Conservation (phyloP, 306 rosid species). For the Cyamopsis tetragonoloba region DNA sequence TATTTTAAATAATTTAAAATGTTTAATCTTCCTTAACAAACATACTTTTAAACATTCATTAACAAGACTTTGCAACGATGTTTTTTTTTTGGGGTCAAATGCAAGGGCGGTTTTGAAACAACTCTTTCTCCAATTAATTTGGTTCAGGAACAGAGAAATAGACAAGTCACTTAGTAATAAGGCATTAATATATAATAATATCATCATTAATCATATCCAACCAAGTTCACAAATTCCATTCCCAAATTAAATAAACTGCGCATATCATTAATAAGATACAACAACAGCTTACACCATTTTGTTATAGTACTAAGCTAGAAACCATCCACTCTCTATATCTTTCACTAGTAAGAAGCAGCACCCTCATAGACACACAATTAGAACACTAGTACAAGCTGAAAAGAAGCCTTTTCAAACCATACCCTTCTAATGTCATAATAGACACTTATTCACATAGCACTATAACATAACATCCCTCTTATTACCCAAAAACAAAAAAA, state of each 20-base stretch:
- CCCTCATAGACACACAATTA: neutral
- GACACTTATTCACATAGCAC: conserved; percentile 19
- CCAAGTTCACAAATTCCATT: neutral
- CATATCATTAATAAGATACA: neutral
- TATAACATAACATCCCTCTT: neutral
- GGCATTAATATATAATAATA: no score
- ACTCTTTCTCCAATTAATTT: no score
- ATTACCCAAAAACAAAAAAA: no score
- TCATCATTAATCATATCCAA: neutral
- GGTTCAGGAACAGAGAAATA: neutral
- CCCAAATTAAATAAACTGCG: neutral
- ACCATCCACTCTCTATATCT: no score
- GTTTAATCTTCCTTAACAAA: no score
- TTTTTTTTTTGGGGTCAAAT: no score
- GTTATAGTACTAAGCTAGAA: no score
- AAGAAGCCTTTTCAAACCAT: neutral
- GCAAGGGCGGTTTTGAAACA: no score
- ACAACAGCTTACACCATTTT: neutral
- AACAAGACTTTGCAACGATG: no score
- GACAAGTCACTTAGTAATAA: neutral
- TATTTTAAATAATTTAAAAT: no score
- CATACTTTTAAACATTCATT: no score
- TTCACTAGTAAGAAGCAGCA: neutral
- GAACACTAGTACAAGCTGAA: neutral
- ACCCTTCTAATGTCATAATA: neutral